Percentiles rank a stretch among this genome's conserved stretches.
These are phyloP conservation scores for Poa annua DNA, from an alignment of 176 grass and related monocot species.

Conservation along the genomic window DNA sequence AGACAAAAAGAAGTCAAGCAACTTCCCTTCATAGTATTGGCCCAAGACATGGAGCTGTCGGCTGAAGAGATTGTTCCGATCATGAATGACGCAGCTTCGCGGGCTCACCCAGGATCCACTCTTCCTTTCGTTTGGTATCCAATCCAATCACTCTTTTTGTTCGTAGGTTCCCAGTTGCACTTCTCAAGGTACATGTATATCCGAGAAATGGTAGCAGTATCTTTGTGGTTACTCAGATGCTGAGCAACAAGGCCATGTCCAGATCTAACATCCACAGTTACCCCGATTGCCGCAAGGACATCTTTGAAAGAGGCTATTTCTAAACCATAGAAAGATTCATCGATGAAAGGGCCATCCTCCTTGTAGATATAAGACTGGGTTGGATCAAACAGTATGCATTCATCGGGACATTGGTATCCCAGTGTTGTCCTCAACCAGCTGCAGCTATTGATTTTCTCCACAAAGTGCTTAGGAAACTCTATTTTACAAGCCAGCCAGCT, in stretches of 20 bases:
- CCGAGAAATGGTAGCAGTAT: slow-evolving; percentile 52
- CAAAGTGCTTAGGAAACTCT: slow-evolving; percentile 43
- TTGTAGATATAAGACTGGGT: slow-evolving; percentile 41
- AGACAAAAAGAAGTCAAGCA: slow-evolving; percentile 55
- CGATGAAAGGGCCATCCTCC: slow-evolving; percentile 74
- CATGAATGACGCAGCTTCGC: slow-evolving; percentile 49
- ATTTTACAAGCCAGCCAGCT: not conserved
- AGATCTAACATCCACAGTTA: slow-evolving; percentile 39
- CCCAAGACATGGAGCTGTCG: slow-evolving; percentile 59
- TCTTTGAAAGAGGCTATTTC: slow-evolving; percentile 51
- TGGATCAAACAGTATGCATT: slow-evolving; percentile 67
- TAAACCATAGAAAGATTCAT: slow-evolving; percentile 66
- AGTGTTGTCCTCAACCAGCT: not conserved
- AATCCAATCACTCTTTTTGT: slow-evolving; percentile 52
- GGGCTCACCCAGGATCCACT: slow-evolving; percentile 63
- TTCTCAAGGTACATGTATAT: slow-evolving; percentile 62
- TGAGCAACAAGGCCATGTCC: slow-evolving; percentile 44
- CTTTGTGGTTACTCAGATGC: slow-evolving; percentile 54
- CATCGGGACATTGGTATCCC: slow-evolving; percentile 57
- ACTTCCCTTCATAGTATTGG: slow-evolving; percentile 55
- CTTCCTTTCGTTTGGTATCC: slow-evolving; percentile 51
- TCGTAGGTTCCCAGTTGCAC: slow-evolving; percentile 52
- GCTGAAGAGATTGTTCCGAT: slow-evolving; percentile 54
- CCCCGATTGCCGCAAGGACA: slow-evolving; percentile 53
- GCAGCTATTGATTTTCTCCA: slow-evolving; percentile 28